Evolutionary conservation across 129 eudicot genomes (phyloP), one percentile per base, ranked within the genome.

Genomic region (Logfia minima): DNA sequence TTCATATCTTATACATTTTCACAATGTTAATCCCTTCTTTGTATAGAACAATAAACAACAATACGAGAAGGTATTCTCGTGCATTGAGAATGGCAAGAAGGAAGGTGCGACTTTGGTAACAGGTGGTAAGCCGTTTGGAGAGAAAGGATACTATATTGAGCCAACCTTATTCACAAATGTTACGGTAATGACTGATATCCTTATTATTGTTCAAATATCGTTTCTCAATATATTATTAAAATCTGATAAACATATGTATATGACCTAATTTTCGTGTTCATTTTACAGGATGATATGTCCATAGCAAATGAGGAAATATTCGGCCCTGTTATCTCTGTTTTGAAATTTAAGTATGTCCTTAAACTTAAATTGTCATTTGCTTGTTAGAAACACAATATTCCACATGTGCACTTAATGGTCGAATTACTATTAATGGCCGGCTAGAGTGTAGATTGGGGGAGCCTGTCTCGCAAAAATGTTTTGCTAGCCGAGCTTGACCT

Each of bases 221-320:
- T 17, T 16, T 32, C 10, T 6, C 5, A 26, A 26, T 53, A 53
- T 18, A 11, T 34, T 6, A 8, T 5, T 43, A 4, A 21, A 23
- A n/a, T 26, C 1, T 17, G 29, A 13, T n/a, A 6, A 23, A 13
- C 23, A 13, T 5, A 2, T 69, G 1, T 3, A 53, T 19, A 18
- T 6, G 1, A 55, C 2, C 0, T 1, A 55, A 55, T 66, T 23
- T 17, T 7, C 6, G 66, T 55, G 21, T 29, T 59, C 18, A 41
- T 77, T 79, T 23, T 63, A 5, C 68, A 91, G 97, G 97, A 91
- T 78, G 84, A 85, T 64, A 88, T 91, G 97, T 26, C 37, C 24
- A 83, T 91, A 11, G 97, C 95, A 13, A 87, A 70, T 41, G 92
- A 91, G 4, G 97, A 91, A 72, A 91, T 91, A 55, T 90, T 91